Percentiles rank a stretch among this genome's conserved stretches.
These are phyloP conservation scores for Ceratorhiza oryzae-sativae DNA, from an alignment of 1,284 basidiomycete species.

Conservation along the genomic window DNA sequence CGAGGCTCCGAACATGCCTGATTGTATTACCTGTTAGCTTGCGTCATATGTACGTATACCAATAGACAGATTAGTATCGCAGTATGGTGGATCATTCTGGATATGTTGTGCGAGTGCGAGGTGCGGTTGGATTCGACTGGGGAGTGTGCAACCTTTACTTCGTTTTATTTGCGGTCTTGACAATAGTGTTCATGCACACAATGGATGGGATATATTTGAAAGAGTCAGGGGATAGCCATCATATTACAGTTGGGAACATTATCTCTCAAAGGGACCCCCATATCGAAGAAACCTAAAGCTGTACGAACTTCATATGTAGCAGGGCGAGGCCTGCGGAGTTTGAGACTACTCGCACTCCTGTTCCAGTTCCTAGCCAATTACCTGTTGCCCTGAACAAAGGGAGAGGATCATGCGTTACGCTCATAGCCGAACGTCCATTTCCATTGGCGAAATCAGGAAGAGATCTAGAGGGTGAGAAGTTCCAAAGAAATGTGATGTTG, in stretches of 20 bases:
- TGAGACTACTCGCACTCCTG: background rate
- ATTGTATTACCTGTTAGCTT: too few species aligned
- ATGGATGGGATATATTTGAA: too few species aligned
- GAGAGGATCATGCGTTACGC: background rate
- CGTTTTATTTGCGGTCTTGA: too few species aligned
- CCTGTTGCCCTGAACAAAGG: background rate
- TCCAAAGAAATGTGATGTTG: background rate
- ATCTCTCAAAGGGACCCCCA: background rate
- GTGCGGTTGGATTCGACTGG: too few species aligned
- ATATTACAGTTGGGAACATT: too few species aligned
- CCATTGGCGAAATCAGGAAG: background rate
- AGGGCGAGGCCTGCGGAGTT: background rate
- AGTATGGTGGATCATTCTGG: background rate
- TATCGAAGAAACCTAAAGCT: background rate
- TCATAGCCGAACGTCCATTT: background rate
- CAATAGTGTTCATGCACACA: too few species aligned
- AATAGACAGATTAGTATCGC: background rate
- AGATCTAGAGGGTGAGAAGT: background rate
- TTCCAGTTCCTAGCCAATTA: background rate
- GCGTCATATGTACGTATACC: too few species aligned
- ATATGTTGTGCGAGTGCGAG: too few species aligned
- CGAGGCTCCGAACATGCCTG: too few species aligned
- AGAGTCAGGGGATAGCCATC: too few species aligned
- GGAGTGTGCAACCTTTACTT: too few species aligned
- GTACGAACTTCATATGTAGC: background rate